Percentiles rank a stretch among this genome's conserved stretches.
These are phyloP conservation scores for Haberlea rhodopensis DNA, from an alignment of 257 asterid species.

Conservation along the genomic window DNA sequence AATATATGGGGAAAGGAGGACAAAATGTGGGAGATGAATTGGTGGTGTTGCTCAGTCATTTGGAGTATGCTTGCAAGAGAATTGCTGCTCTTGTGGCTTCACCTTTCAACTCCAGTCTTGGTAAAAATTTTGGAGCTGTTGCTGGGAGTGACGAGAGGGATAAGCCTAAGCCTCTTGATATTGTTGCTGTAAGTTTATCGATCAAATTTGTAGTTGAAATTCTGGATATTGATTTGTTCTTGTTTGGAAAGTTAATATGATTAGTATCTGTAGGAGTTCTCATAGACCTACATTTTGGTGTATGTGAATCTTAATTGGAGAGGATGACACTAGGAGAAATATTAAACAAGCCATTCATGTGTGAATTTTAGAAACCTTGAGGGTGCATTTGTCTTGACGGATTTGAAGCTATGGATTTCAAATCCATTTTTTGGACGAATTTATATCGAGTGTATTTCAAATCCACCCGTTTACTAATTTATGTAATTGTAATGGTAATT, in stretches of 20 bases:
- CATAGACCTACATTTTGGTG: too few species aligned
- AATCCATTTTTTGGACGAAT: too few species aligned
- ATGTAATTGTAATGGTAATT: too few species aligned
- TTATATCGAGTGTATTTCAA: too few species aligned
- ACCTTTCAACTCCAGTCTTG: constrained; percentile 65
- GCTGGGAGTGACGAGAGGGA: constrained; percentile 56
- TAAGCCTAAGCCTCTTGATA: constrained; percentile 90
- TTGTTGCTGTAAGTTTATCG: constrained; percentile 59
- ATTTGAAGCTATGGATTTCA: too few species aligned
- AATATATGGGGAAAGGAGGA: constrained; percentile 62
- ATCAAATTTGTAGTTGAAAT: neutral
- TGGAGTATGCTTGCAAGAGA: constrained; percentile 79
- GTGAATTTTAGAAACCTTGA: neutral
- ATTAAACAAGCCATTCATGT: too few species aligned
- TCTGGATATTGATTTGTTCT: neutral
- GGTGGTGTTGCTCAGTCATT: constrained; percentile 58
- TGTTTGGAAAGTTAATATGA: constrained; percentile 1
- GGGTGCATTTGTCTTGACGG: too few species aligned
- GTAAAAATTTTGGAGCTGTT: constrained; percentile 25
- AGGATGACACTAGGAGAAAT: too few species aligned
- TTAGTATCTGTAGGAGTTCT: neutral
- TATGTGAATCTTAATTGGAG: too few species aligned
- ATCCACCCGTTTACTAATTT: too few species aligned
- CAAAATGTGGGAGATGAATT: constrained; percentile 67
- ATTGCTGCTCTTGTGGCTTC: constrained; percentile 94